Evolutionary conservation across 768 basidiomycete species (phyloP).

Genomic region (Termitomyces sp.): DNA sequence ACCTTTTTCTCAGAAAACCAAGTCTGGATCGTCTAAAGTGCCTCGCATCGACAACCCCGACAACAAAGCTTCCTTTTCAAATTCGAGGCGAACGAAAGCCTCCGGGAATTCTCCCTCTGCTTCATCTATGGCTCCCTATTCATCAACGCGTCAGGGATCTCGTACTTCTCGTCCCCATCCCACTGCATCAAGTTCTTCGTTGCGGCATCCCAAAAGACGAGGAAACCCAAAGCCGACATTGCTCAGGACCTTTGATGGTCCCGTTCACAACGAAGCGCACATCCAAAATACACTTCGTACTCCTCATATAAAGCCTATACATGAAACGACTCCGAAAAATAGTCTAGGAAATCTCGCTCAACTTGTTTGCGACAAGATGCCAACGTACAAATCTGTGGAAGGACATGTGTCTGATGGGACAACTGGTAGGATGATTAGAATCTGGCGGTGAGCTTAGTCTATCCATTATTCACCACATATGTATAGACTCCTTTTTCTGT

Average conservation of each 20-base stretch:
- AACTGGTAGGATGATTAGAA: conserved; percentile 11
- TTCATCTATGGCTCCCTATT: conserved; percentile 23
- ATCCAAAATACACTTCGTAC: conserved; percentile 26
- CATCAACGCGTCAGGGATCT: conserved; percentile 2
- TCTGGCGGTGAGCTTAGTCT: conserved; percentile 41
- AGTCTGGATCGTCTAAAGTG: conserved; percentile 18
- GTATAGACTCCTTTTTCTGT: background rate
- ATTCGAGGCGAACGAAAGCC: conserved; percentile 14
- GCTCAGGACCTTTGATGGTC: conserved; percentile 21
- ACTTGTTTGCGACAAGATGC: conserved; percentile 19
- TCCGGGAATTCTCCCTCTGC: conserved; percentile 8
- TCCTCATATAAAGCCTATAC: conserved; percentile 23
- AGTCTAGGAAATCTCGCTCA: conserved; percentile 35
- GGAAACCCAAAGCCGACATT: conserved; percentile 3
- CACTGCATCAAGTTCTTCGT: conserved; percentile 11
- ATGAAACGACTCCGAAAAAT: conserved; percentile 30
- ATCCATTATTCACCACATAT: background rate
- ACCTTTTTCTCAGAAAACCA: conserved; percentile 32
- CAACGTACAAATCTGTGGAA: conserved; percentile 26
- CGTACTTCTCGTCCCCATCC: conserved; percentile 10
- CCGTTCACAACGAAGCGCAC: conserved; percentile 27
- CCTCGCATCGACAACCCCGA: conserved; percentile 21
- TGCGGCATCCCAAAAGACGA: conserved; percentile 10
- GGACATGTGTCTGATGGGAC: conserved; percentile 21
- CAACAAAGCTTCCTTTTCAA: conserved; percentile 16